These are phyloP conservation scores for Kwoniella shivajii DNA, from an alignment of 1,284 basidiomycete genomes.

Conservation along the genomic window DNA sequence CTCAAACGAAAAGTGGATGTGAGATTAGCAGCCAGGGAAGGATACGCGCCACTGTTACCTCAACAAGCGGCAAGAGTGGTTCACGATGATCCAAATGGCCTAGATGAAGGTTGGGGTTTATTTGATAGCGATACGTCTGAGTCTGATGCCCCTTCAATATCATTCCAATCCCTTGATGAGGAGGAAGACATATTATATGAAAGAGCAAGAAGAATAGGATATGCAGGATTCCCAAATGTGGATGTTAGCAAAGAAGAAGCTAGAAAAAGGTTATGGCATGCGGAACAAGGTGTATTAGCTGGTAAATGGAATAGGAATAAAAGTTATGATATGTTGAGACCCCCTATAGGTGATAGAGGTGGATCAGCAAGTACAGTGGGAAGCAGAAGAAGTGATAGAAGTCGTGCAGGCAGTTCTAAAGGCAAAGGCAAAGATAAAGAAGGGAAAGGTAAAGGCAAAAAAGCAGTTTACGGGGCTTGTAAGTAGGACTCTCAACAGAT, in stretches of 20 bases:
- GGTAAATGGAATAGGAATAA: conserved; percentile 69
- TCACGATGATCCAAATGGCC: conserved; percentile 59
- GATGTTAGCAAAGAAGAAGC: conserved; percentile 67
- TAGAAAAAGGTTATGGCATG: conserved; percentile 39
- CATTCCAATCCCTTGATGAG: conserved; percentile 49
- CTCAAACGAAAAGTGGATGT: conserved; percentile 59
- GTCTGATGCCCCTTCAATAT: conserved; percentile 50
- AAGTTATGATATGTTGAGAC: conserved; percentile 11
- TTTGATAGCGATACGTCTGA: conserved; percentile 48
- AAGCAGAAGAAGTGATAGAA: conserved; percentile 13
- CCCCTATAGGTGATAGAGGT: conserved; percentile 52
- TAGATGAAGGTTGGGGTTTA: conserved; percentile 40
- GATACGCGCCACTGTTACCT: conserved; percentile 74
- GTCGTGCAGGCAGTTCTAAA: conserved; percentile 25
- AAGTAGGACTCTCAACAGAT: conserved; percentile 29
- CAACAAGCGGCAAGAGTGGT: conserved; percentile 68
- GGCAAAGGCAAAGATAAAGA: conserved; percentile 25
- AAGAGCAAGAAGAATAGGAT: conserved; percentile 76
- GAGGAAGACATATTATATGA: conserved; percentile 63
- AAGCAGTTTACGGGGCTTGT: conserved; percentile 52
- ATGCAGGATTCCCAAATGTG: conserved; percentile 87
- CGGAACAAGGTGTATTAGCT: conserved; percentile 52
- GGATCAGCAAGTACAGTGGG: conserved; percentile 12
- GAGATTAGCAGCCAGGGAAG: conserved; percentile 60
- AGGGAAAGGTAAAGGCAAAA: conserved; percentile 9